Conservation (phyloP, 2,329 filamentous ascomycete species). For the Botryotinia narcissicola region DNA sequence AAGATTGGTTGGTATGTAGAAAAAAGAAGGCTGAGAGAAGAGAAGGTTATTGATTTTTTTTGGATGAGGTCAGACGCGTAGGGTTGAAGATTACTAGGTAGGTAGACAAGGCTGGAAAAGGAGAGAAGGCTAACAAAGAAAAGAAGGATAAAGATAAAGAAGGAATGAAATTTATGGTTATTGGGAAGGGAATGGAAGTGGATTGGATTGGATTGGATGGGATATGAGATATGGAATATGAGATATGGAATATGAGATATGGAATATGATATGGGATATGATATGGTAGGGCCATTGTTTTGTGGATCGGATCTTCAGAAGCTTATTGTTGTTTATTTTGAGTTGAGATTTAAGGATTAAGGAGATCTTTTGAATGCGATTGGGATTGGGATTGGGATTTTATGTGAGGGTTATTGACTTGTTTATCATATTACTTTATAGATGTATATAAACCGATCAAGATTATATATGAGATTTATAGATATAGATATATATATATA, state of each 20-base stretch:
- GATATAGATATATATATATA: not conserved
- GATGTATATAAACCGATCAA: no score
- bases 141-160: not conserved
- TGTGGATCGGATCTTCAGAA: conserved; percentile 12
- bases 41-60: not conserved
- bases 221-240: not conserved
- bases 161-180: not conserved
- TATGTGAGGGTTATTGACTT: not conserved
- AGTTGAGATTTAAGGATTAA: not conserved
- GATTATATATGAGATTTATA: not conserved
- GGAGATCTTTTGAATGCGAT: not conserved
- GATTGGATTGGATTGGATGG: not conserved
- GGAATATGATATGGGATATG: not conserved
- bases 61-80: not conserved
- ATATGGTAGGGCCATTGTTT: not conserved
- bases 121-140: not conserved
- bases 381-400: not conserved
- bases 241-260: not conserved
- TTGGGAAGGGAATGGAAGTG: not conserved
- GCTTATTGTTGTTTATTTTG: conserved; percentile 1
- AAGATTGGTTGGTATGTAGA: not conserved
- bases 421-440: not conserved
- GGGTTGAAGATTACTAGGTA: not conserved
- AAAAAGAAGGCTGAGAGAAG: not conserved
- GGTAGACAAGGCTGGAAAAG: not conserved